Percentiles rank a stretch among this genome's conserved stretches.
Evolutionary conservation across 2,329 filamentous ascomycete species (phyloP).

Genomic region (Beauveria asiatica): DNA sequence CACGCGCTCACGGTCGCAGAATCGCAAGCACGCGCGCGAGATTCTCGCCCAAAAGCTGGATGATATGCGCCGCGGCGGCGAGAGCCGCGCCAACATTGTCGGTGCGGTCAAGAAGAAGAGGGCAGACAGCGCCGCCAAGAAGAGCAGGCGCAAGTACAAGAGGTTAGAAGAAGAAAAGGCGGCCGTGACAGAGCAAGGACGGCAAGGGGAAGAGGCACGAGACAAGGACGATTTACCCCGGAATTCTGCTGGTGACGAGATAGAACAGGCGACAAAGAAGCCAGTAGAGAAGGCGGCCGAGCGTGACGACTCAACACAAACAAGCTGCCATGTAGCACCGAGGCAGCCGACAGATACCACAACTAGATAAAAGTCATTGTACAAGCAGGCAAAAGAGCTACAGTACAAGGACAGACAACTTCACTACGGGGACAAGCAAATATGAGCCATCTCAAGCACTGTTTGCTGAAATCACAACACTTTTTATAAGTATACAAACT

Average conservation of each 20-base stretch:
- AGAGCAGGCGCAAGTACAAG: conserved; percentile 71
- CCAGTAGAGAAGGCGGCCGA: too few relatives aligned
- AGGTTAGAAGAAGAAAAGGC: conserved; percentile 45
- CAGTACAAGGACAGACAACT: too few relatives aligned
- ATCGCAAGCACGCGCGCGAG: conserved; percentile 74
- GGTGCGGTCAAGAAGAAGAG: conserved; percentile 55
- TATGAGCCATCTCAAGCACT: background rate
- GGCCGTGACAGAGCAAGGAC: conserved; percentile 6
- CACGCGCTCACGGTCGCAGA: conserved; percentile 78
- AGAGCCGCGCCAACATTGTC: conserved; percentile 58
- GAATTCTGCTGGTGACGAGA: background rate
- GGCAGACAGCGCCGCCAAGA: conserved; percentile 71
- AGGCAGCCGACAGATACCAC: background rate
- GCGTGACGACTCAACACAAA: background rate
- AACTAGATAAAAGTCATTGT: background rate
- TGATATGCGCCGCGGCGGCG: conserved; percentile 59
- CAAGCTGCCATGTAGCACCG: background rate
- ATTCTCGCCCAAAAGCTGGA: conserved; percentile 71
- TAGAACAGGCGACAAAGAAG: background rate
- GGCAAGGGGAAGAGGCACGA: background rate
- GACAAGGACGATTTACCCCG: background rate
- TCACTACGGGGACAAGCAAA: background rate
- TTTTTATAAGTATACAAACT: conserved; percentile 16
- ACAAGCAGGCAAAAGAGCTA: background rate
- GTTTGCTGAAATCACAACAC: conserved; percentile 17